Evolutionary conservation across 495 filamentous ascomycete species (phyloP).

Genomic region (Penicillium taxi): DNA sequence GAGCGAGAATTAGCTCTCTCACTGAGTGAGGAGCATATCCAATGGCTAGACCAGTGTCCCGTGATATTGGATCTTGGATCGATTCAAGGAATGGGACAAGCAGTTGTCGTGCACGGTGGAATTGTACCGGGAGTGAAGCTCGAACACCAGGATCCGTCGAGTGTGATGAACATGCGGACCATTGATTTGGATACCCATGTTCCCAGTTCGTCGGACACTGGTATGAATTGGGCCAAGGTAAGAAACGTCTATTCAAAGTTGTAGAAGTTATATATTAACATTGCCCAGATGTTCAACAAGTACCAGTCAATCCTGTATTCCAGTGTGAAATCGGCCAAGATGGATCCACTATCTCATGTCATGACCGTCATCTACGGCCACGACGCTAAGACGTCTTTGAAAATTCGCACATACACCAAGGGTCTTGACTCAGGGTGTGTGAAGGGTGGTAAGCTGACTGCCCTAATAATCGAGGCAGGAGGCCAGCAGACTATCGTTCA

Average conservation of each 20-base stretch:
- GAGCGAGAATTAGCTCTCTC: constrained; percentile 43
- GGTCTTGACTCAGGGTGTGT: constrained; percentile 81
- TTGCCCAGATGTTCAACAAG: constrained; percentile 47
- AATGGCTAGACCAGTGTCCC: constrained; percentile 65
- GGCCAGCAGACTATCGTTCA: constrained; percentile 33
- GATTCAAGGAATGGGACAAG: constrained; percentile 48
- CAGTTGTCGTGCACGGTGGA: constrained; percentile 78
- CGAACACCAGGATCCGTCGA: constrained; percentile 66
- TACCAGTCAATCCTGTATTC: constrained; percentile 37
- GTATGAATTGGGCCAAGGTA: constrained; percentile 61
- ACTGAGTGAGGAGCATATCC: constrained; percentile 51
- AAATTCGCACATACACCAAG: constrained; percentile 61
- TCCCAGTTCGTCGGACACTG: constrained; percentile 49
- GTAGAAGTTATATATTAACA: background rate
- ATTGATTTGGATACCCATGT: constrained; percentile 56
- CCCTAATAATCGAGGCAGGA: constrained; percentile 57
- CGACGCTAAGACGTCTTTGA: constrained; percentile 64
- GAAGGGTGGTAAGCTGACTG: constrained; percentile 63
- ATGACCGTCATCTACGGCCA: constrained; percentile 78
- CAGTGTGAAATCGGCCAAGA: constrained; percentile 12
- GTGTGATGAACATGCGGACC: constrained; percentile 87
- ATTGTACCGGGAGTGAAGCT: constrained; percentile 66
- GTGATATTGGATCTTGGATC: constrained; percentile 63
- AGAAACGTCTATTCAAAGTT: constrained; percentile 20
- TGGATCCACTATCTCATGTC: constrained; percentile 18